Percentiles rank a stretch among this genome's conserved stretches.
Conservation (phyloP, 2,329 filamentous ascomycete species). For the Stachybotrys echinatus region DNA sequence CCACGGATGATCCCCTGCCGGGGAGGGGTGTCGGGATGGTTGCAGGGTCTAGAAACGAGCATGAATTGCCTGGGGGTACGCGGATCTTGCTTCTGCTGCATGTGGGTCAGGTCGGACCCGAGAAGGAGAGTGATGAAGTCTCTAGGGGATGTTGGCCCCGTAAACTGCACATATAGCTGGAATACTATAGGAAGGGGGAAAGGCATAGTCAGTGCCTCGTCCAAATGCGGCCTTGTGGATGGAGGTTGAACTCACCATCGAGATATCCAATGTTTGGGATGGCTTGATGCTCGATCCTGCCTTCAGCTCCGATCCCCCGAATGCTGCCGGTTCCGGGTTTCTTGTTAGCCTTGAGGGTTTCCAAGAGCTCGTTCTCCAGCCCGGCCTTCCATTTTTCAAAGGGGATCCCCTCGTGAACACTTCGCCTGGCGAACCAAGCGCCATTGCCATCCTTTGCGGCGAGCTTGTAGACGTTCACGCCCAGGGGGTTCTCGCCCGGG, state of each 20-base stretch:
- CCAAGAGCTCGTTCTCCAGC: constrained; percentile 72
- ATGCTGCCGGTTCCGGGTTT: constrained; percentile 70
- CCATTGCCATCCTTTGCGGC: constrained; percentile 74
- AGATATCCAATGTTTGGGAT: constrained; percentile 55
- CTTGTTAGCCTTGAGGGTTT: constrained; percentile 67
- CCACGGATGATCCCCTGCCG: constrained; percentile 74
- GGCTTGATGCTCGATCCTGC: constrained; percentile 58
- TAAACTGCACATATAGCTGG: constrained; percentile 83
- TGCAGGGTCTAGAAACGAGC: constrained; percentile 79
- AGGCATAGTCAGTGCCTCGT: constrained; percentile 2
- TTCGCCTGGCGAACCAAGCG: constrained; percentile 83
- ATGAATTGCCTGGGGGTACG: constrained; percentile 61
- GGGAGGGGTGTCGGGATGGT: constrained; percentile 67
- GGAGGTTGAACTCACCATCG: constrained; percentile 47
- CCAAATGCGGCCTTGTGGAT: background rate
- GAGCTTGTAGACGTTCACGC: constrained; percentile 75
- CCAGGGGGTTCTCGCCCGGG: constrained; percentile 67
- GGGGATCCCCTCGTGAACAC: constrained; percentile 71
- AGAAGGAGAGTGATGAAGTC: constrained; percentile 82
- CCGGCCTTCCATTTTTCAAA: constrained; percentile 76
- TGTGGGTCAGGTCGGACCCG: constrained; percentile 53
- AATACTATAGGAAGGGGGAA: constrained; percentile 52
- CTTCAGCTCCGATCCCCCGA: constrained; percentile 80
- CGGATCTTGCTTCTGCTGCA: constrained; percentile 14
- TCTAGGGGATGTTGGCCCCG: constrained; percentile 78